Conservation (phyloP, 257 asterid species). For the Lithospermum erythrorhizon region DNA sequence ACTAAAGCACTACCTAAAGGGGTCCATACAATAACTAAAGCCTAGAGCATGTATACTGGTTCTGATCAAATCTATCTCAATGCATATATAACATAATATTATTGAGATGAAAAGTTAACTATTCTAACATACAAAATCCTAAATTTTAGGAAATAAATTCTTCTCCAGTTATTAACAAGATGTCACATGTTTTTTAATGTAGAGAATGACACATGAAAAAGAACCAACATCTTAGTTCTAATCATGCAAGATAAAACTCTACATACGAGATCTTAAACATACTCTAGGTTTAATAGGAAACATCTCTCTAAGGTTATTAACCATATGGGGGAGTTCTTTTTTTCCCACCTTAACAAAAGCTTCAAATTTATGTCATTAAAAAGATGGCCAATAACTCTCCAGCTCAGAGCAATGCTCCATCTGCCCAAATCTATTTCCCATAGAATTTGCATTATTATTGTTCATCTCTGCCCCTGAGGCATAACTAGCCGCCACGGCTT, state of each 20-base stretch:
- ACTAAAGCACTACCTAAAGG: too few species aligned
- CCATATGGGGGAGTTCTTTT: background rate
- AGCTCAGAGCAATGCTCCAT: constrained; percentile 62
- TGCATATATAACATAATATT: too few species aligned
- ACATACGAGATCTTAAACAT: background rate
- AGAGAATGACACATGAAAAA: too few species aligned
- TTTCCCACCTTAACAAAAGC: background rate
- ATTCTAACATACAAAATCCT: too few species aligned
- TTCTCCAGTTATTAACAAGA: too few species aligned
- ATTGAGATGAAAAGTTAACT: too few species aligned
- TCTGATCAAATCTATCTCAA: too few species aligned
- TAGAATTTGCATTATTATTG: constrained; percentile 10
- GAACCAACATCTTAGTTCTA: background rate
- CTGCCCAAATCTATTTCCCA: constrained; percentile 32
- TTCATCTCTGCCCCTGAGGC: constrained; percentile 24
- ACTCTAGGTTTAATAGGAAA: background rate
- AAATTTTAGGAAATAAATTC: too few species aligned
- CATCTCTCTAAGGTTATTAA: background rate
- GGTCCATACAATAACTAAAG: too few species aligned
- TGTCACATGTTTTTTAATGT: too few species aligned
- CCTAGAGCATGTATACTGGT: too few species aligned
- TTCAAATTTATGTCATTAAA: constrained; percentile 8
- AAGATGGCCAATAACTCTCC: constrained; percentile 55
- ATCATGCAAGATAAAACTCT: too few species aligned
- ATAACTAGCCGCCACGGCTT: constrained; percentile 20